Conservation (phyloP, 257 asterid genomes). For the Solanum sejunctum region DNA sequence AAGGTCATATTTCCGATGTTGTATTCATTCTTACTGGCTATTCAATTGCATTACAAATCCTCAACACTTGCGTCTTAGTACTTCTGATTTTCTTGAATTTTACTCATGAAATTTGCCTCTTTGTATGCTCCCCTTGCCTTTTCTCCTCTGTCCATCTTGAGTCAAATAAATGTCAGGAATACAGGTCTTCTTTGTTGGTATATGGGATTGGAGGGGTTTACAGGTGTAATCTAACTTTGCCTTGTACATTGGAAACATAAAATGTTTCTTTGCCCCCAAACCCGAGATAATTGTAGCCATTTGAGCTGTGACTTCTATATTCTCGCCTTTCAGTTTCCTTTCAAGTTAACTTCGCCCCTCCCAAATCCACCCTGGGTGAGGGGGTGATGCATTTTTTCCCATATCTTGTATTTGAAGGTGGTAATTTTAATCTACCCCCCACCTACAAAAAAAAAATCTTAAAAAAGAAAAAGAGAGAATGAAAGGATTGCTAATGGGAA, state of each 20-base stretch:
- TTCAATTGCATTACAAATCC: neutral
- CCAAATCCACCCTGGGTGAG: neutral
- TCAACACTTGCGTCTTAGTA: neutral
- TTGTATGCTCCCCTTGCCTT: neutral
- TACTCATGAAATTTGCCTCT: neutral
- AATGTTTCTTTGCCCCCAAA: neutral
- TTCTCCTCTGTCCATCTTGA: neutral
- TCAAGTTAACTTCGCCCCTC: neutral
- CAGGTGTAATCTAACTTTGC: neutral
- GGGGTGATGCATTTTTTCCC: neutral
- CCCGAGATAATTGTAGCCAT: neutral
- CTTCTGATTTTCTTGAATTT: neutral
- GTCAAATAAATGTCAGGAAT: neutral
- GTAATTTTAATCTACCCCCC: neutral
- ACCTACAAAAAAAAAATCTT: neutral
- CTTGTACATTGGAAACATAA: neutral
- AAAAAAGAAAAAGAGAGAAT: neutral
- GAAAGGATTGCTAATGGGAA: neutral
- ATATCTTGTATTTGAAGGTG: neutral
- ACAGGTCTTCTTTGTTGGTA: neutral
- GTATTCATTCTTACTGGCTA: neutral
- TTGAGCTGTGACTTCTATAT: neutral
- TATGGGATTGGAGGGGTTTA: neutral
- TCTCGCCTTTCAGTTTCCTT: neutral
- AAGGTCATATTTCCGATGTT: constrained; percentile 28